Evolutionary conservation across 108 stramenopile genomes (phyloP), one percentile per base, ranked within the genome.

Genomic region (Chaetoceros muelleri): DNA sequence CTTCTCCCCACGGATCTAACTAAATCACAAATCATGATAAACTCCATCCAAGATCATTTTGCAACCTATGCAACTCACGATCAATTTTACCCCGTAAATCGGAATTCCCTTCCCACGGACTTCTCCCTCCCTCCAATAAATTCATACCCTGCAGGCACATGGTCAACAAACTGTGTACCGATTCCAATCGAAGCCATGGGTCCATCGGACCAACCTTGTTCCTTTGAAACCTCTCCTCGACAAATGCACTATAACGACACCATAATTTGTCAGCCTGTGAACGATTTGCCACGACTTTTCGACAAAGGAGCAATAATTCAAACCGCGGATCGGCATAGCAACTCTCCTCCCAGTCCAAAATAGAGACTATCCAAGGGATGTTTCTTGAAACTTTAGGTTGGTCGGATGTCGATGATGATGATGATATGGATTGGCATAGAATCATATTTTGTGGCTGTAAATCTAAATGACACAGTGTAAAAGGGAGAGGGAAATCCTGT

Each of bases 321-420:
- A 91, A 91, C 2, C 90, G 69, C 7, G 84, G 84, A 55, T 91
- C 90, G 1, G 84, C 90, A 51, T 54, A 80, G 24, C 77, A 75
- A 5, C 85, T 83, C 60, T 91, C 90, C 65, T 91, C 90, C 83
- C 84, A 91, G 67, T 91, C 90, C 72, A 91, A 60, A 23, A 91
- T 75, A 24, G 85, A 79, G 7, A 69, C 63, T 24, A 83, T 68
- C 8, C 30, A 44, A 29, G 31, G 23, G 31, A 64, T 48, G 21
- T 22, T 26, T 24, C 17, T 17, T 16, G 24, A 24, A 30, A 26
- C 2, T 46, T 44, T 24, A 30, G 5, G 17, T 7, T 52, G 2
- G 60, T 65, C 23, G 13, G 28, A 28, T 22, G 44, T 21, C 53
- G 44, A 30, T 7, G 8, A 10, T 2, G 47, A 3, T 40, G 28